Conservation (phyloP, 1,139 yeast genomes). For the Kodamaea alishanica region DNA sequence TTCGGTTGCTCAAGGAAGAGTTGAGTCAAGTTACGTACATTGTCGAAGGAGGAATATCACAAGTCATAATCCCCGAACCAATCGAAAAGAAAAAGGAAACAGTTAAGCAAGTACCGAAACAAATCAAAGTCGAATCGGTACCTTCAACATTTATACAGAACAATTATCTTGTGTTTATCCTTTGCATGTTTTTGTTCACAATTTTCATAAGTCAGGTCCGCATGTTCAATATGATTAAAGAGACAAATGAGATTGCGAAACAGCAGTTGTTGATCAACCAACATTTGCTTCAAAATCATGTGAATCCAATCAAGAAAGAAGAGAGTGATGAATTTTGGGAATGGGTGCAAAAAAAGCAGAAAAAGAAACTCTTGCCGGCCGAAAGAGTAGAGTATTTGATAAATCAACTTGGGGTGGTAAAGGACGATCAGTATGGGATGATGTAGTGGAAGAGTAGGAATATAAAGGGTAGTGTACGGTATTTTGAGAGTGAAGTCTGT, state of each 20-base stretch:
- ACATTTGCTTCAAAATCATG: constrained; percentile 14
- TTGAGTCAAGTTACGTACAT: constrained; percentile 22
- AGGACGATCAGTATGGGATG: too few relatives aligned
- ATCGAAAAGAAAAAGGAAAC: not conserved
- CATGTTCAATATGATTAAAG: constrained; percentile 18
- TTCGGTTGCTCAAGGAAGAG: constrained; percentile 29
- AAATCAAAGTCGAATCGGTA: constrained; percentile 1
- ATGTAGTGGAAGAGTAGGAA: too few relatives aligned
- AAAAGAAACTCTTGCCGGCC: constrained; percentile 17
- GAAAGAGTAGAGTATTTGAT: constrained; percentile 27
- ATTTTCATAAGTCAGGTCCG: constrained; percentile 19
- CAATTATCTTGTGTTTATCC: not conserved
- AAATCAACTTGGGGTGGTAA: constrained; percentile 12
- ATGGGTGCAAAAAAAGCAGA: constrained; percentile 20
- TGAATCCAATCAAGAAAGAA: not conserved
- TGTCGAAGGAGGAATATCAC: constrained; percentile 19
- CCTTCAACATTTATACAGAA: not conserved
- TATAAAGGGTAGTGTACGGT: too few relatives aligned
- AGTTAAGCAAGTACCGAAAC: not conserved
- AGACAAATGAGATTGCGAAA: constrained; percentile 25
- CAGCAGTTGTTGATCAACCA: constrained; percentile 25
- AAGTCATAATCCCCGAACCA: not conserved
- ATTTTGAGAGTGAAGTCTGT: too few relatives aligned
- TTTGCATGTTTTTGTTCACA: constrained; percentile 16
- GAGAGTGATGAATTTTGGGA: constrained; percentile 21